phyloP scores from a whole-genome alignment of 2,329 filamentous ascomycete species.

The Rhytidhysteron rufulum region DNA sequence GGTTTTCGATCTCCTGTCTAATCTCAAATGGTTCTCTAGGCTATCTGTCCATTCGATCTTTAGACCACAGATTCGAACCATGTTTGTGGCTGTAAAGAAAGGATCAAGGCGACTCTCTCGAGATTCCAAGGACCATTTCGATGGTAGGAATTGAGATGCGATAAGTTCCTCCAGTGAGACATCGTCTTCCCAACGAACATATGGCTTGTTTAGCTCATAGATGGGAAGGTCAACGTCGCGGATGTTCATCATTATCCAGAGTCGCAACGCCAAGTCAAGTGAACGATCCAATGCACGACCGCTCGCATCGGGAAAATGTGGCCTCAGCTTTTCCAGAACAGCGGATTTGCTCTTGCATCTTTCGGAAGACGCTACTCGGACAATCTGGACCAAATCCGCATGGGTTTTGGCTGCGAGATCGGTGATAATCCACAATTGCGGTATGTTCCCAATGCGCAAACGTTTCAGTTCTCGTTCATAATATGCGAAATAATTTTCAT shows the following conservation, averaged over 20 bases:
- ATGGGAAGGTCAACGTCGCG: not conserved
- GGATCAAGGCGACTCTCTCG: not conserved
- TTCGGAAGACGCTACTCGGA: not conserved
- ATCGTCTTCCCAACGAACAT: not conserved
- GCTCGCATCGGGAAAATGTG: not conserved
- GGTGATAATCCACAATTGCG: not conserved
- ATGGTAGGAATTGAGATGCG: not conserved
- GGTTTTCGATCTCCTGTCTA: not conserved
- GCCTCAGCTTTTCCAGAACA: not conserved
- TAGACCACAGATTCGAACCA: not conserved
- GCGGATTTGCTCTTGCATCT: not conserved
- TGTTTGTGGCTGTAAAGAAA: not conserved
- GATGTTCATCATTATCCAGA: not conserved
- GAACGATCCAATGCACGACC: not conserved
- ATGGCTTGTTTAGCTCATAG: not conserved
- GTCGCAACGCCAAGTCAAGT: not conserved
- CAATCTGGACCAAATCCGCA: not conserved
- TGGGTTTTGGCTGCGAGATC: not conserved
- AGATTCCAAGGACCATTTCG: not conserved
- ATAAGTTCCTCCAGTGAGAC: not conserved
- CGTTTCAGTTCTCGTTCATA: not conserved
- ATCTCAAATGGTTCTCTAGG: not conserved
- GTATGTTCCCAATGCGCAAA: not conserved
- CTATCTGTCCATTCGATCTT: not conserved
- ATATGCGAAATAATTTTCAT: not conserved